phyloP scores from a whole-genome alignment of 148 eudicot genomes.

The Rhododendron williamsianum region DNA sequence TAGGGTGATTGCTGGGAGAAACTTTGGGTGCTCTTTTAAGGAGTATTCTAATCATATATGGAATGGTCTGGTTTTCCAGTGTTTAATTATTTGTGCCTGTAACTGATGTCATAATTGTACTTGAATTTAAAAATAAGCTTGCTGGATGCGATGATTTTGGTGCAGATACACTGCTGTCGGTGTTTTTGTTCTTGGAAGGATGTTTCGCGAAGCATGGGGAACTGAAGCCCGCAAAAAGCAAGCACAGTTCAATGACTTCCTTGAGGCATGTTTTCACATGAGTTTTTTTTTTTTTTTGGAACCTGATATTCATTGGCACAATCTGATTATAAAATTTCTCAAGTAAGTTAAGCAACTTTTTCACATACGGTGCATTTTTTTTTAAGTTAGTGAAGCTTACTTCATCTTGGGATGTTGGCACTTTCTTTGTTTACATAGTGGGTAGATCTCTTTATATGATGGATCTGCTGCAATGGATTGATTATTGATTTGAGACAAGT shows the following conservation, averaged over 20 bases:
- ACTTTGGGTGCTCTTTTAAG: neutral
- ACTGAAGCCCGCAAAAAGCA: slow-evolving; percentile 67
- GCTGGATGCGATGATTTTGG: slow-evolving; percentile 1
- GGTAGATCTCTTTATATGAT: neutral
- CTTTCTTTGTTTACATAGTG: neutral
- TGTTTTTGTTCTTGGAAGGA: slow-evolving; percentile 93
- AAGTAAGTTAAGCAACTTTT: neutral
- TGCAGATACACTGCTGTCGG: slow-evolving; percentile 97
- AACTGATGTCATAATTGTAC: neutral
- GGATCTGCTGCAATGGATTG: neutral
- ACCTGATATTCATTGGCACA: neutral
- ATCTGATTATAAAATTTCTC: neutral
- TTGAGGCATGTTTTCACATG: slow-evolving; percentile 49
- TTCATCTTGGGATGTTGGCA: neutral
- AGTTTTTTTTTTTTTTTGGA: neutral
- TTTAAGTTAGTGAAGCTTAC: neutral
- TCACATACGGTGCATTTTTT: neutral
- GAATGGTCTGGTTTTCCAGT: neutral
- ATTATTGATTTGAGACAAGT: neutral
- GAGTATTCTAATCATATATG: neutral
- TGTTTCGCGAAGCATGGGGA: slow-evolving; percentile 91
- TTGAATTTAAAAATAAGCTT: neutral
- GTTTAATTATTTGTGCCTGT: neutral
- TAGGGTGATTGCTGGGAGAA: neutral
- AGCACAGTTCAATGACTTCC: slow-evolving; percentile 86